A percentile compares a stretch with the other conserved stretches of the same genome.
Evolutionary conservation across 1,284 basidiomycete species (phyloP).

Genomic region (Rhodotorula sp.): DNA sequence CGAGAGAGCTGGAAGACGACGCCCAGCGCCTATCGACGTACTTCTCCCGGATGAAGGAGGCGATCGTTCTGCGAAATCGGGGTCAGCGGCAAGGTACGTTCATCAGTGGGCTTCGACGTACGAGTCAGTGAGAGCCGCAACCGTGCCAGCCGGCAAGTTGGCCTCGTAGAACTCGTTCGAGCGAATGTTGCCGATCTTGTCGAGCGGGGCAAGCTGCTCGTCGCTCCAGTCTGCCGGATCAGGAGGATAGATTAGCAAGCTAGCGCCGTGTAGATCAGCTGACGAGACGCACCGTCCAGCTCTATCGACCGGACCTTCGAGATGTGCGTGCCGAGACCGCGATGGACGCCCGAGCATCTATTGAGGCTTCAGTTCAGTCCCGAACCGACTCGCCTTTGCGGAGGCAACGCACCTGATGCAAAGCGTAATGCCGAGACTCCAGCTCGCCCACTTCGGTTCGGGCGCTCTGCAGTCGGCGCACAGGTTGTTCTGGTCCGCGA

Average conservation of each 20-base stretch:
- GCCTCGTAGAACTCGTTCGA: slow-evolving; percentile 52
- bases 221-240: slow-evolving; percentile 48
- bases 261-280: neutral
- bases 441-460: slow-evolving; percentile 52
- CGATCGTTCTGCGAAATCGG: slow-evolving; percentile 41
- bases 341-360: slow-evolving; percentile 52
- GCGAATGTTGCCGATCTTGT: slow-evolving; percentile 51
- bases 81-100: neutral
- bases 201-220: slow-evolving; percentile 49
- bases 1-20: slow-evolving; percentile 31
- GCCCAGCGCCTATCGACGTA: slow-evolving; percentile 47
- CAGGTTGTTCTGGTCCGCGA: slow-evolving; percentile 6
- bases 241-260: neutral
- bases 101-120: slow-evolving; percentile 39
- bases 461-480: slow-evolving; percentile 22
- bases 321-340: slow-evolving; percentile 56
- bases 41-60: slow-evolving; percentile 50
- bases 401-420: slow-evolving; percentile 53
- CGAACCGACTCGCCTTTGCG: no score
- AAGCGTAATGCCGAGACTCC: slow-evolving; percentile 54
- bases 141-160: slow-evolving; percentile 36
- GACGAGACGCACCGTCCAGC: slow-evolving; percentile 50
- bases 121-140: slow-evolving; percentile 42
- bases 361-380: no score
- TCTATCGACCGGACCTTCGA: slow-evolving; percentile 56